Evolutionary conservation across 331 rosid species (phyloP), one percentile per base, ranked within the genome.

Genomic region (Malus hybrid): DNA sequence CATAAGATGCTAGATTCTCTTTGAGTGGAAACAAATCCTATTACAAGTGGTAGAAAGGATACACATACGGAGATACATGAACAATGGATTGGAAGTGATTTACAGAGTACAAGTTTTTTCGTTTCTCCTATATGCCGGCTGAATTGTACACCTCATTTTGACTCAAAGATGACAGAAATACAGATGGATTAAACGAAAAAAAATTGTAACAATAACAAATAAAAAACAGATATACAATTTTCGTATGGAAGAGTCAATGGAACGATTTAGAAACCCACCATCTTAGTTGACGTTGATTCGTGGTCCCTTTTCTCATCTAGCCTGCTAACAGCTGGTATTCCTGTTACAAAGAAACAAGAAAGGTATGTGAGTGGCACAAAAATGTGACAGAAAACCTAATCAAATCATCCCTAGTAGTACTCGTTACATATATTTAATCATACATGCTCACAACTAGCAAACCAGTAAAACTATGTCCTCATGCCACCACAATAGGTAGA

Each of bases 121-220:
- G 46, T 34, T 32, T 81, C 80, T 14, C 67, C 61, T 63, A 68
- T 77, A 85, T n/a, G 78, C 86, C 81, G 79, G 79, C 83, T 81
- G 86, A 80, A 87, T 79, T 85, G 83, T 85, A 84, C 87, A 84
- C 75, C 85, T 80, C 85, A 81, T 83, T 50, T 71, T 80, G 80
- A 69, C 88, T 54, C 73, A 63, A 81, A 31, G 72, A 74, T 71
- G 70, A 80, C 77, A 73, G 69, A 78, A 83, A 79, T 77, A 84
- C 87, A 74, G 77, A 83, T 54, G 65, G 82, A 69, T 12, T 1
- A 76, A 82, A 46, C 60, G 62, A 57, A 42, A 42, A 24, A 36
- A 42, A 42, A 42, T 42, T 75, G 65, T 76, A 80, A 78, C 67
- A 84, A 70, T 70, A 73, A 83, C 56, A 4, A 11, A 27, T 11